Base-by-base conservation (phyloP, 75 land plant species). In the Sequoia sempervirens region DNA sequence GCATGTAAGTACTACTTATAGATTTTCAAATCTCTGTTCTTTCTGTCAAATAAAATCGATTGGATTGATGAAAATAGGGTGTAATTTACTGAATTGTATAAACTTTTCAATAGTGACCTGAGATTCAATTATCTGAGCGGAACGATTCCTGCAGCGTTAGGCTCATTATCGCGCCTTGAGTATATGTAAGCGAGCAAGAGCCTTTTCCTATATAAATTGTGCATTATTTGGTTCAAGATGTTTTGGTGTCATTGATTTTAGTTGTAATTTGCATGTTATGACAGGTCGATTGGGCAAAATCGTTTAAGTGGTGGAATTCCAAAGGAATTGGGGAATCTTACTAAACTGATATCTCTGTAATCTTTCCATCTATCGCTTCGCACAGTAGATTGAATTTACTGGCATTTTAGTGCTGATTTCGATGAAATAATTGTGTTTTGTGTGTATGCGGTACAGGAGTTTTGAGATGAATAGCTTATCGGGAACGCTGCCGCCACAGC, bases 281-380 rank as follows among this genome's bases (percentile, higher is more conserved):
- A 46, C 12, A 46, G 50, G 50, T 46, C 50, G 12, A 9, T 46
- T 46, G 50, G 50, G 50, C 50, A 46, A 46, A 46, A 46, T 10
- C 50, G 50, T 46, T 46, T 46, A 46, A 46, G 1, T 46, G 50
- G 50, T 46, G 11, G 9, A 46, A 10, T 46, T 46, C 50, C 50
- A 10, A 46, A 46, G 50, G 50, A 46, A 46, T 46, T 46, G 50
- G 50, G 50, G 12, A 46, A 46, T 9, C 50, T 46, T 46, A 46
- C 50, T 10, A 46, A 43, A 80, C 91, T 91, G 94, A 75, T 89
- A 9, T 46, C 50, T 46, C 12, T 46, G 50, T 46, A 46, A 46
- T 46, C 2, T 46, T 46, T 0, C 2, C 50, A 46, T 46, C 50
- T 46, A 46, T 46, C 12, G 1, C 12, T 9, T 40, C 41, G 41